Conservation (phyloP, 805 yeast genomes). For the Hanseniaspora meyeri region DNA sequence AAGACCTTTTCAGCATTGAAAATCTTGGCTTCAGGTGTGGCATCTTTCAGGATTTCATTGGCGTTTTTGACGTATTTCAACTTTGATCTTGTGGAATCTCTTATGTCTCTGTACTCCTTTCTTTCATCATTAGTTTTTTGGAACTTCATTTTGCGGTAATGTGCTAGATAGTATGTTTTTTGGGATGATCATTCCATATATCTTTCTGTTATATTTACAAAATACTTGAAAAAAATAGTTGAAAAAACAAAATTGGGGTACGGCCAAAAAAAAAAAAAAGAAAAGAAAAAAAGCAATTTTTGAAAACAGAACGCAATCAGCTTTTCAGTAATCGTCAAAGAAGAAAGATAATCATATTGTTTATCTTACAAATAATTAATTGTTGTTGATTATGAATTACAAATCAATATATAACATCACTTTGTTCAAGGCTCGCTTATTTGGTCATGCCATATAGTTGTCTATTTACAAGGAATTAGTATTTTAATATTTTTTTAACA, state of each 20-base stretch:
- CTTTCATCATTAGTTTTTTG: constrained; percentile 23
- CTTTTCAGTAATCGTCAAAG: neutral
- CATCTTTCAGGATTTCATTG: constrained; percentile 21
- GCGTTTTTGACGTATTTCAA: constrained; percentile 37
- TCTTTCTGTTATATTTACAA: neutral
- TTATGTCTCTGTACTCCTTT: constrained; percentile 33
- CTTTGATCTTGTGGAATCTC: constrained; percentile 37
- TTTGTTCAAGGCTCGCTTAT: neutral
- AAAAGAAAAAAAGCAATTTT: neutral
- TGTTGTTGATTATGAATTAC: neutral
- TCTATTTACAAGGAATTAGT: neutral
- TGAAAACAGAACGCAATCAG: neutral
- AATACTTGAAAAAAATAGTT: neutral
- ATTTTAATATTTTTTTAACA: neutral
- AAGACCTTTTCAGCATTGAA: constrained; percentile 13
- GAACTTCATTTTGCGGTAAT: constrained; percentile 3
- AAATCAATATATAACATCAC: neutral
- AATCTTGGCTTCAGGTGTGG: constrained; percentile 14
- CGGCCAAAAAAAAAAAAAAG: neutral
- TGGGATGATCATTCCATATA: neutral
- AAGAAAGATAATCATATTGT: neutral
- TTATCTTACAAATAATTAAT: no score
- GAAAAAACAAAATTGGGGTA: neutral
- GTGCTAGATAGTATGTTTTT: neutral
- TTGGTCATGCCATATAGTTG: neutral